A percentile compares a stretch with the other conserved stretches of the same genome.
phyloP scores from a whole-genome alignment of 2,329 filamentous ascomycete genomes.

The Whalleya microplaca region DNA sequence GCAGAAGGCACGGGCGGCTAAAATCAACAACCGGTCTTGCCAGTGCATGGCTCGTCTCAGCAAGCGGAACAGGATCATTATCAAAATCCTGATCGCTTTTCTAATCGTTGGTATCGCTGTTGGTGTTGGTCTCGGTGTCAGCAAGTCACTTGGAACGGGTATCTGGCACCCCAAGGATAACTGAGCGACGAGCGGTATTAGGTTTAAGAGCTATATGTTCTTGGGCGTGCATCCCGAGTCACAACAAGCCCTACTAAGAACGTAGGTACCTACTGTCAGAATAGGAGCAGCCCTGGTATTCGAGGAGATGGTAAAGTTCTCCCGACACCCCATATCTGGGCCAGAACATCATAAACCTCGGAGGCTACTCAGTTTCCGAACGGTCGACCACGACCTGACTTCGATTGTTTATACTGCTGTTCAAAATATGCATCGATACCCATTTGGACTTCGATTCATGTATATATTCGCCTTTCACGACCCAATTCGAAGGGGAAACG shows the following conservation, averaged over 20 bases:
- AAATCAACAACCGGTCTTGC: conserved; percentile 54
- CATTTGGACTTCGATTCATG: conserved; percentile 25
- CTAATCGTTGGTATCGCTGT: conserved; percentile 58
- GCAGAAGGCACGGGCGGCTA: conserved; percentile 60
- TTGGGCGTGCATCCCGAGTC: not conserved
- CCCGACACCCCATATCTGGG: not conserved
- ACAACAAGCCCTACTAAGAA: not conserved
- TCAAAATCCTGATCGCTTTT: conserved; percentile 57
- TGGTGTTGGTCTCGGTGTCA: conserved; percentile 62
- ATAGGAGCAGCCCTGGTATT: not conserved
- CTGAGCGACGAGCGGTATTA: conserved; percentile 14
- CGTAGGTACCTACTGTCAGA: not conserved
- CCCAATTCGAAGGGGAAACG: conserved; percentile 17
- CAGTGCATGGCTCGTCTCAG: conserved; percentile 57
- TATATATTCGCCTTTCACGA: conserved; percentile 25
- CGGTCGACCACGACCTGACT: conserved; percentile 3
- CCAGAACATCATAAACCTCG: not conserved
- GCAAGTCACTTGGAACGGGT: conserved; percentile 62
- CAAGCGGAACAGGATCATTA: conserved; percentile 56
- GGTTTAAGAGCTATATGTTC: not conserved
- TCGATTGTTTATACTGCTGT: conserved; percentile 24
- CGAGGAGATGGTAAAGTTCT: not conserved
- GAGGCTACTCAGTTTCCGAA: conserved; percentile 1
- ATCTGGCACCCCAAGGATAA: conserved; percentile 53
- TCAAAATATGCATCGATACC: conserved; percentile 28